These are phyloP conservation scores for Agrocybe chaxingu DNA, from an alignment of 768 basidiomycete species.

Conservation along the genomic window DNA sequence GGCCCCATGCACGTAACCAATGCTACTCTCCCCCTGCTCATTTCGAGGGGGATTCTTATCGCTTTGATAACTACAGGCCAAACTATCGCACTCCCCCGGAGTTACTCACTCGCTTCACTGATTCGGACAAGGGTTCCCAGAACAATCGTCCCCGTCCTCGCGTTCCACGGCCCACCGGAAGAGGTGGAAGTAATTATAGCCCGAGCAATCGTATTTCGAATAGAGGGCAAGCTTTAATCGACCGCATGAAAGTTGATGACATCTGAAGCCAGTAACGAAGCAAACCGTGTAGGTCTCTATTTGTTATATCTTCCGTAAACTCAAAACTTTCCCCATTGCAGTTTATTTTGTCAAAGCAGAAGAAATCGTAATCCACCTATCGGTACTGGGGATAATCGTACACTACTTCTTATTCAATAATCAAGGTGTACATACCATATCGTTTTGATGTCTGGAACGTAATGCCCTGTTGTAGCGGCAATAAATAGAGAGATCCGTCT, in stretches of 20 bases:
- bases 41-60: background rate
- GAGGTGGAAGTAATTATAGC: constrained; percentile 7
- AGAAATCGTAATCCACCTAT: no score
- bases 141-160: background rate
- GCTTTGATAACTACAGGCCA: background rate
- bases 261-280: no score
- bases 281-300: no score
- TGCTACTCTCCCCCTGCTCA: background rate
- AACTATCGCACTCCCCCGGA: constrained; percentile 5
- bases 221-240: background rate
- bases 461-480: no score
- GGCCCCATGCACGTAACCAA: background rate
- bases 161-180: background rate
- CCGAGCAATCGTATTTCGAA: constrained; percentile 25
- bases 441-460: no score
- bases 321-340: no score
- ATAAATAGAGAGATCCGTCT: background rate
- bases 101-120: constrained; percentile 17
- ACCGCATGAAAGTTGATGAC: background rate
- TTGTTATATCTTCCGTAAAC: no score
- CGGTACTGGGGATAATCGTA: no score
- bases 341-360: no score
- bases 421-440: background rate
- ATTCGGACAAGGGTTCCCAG: background rate
- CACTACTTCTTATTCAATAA: background rate